Evolutionary conservation across 345 rosid genomes (phyloP).

Genomic region (Hirschfeldia incana): DNA sequence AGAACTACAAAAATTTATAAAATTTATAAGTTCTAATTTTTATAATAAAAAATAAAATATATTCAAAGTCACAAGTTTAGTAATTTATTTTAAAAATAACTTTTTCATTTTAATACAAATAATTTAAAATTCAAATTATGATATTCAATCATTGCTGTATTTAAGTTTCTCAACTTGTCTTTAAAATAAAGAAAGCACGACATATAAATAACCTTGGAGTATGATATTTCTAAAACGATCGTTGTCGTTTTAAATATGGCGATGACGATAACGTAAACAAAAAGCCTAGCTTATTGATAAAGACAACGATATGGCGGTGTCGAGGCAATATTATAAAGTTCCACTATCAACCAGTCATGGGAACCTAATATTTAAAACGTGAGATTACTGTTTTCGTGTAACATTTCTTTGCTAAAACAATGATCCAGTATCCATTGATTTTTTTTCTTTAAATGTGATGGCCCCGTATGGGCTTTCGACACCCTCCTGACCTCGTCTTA

Average conservation of each 20-base stretch:
- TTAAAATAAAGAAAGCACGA: not conserved
- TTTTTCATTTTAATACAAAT: not conserved
- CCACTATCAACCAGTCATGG: not conserved
- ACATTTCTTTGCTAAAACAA: not conserved
- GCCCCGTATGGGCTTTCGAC: not conserved
- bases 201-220: not conserved
- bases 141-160: conserved; percentile 14
- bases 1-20: not conserved
- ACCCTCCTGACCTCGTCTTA: not conserved
- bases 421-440: not conserved
- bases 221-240: conserved; percentile 21
- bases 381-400: not conserved
- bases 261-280: conserved; percentile 14
- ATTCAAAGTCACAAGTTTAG: not conserved
- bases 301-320: conserved; percentile 33
- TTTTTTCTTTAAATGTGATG: not conserved
- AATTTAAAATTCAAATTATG: not conserved
- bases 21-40: not conserved
- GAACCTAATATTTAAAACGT: conserved; percentile 2
- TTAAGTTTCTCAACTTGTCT: conserved; percentile 21
- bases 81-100: not conserved
- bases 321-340: conserved; percentile 11
- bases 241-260: conserved; percentile 29
- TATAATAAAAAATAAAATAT: not conserved
- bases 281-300: conserved; percentile 26